Conservation (phyloP, 2,329 filamentous ascomycete genomes). For the Emergomyces pasteurianus region DNA sequence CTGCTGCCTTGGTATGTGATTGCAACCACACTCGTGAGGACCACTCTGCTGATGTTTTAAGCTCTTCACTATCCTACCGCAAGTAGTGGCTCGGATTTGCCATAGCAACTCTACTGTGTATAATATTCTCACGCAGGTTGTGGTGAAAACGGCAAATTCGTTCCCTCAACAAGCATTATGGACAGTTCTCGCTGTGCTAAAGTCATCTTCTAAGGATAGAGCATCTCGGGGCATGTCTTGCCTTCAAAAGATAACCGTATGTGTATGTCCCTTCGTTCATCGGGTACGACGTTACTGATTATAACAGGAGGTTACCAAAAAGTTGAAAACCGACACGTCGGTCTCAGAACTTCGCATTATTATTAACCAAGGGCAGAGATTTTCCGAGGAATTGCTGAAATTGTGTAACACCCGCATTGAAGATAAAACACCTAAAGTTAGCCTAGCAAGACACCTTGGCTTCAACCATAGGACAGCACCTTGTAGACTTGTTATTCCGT, state of each 20-base stretch:
- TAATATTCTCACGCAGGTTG: slow-evolving; percentile 63
- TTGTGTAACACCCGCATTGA: slow-evolving; percentile 72
- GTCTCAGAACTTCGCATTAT: slow-evolving; percentile 54
- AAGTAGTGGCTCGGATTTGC: slow-evolving; percentile 90
- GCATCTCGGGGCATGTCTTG: slow-evolving; percentile 39
- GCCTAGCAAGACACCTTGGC: slow-evolving; percentile 61
- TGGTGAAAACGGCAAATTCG: slow-evolving; percentile 71
- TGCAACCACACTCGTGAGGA: not conserved
- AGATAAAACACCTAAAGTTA: slow-evolving; percentile 55
- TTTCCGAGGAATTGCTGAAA: slow-evolving; percentile 68
- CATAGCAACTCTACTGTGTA: slow-evolving; percentile 72
- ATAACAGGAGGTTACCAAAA: slow-evolving; percentile 39
- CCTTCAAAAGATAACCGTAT: slow-evolving; percentile 30
- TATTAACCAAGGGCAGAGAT: slow-evolving; percentile 65
- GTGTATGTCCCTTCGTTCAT: slow-evolving; percentile 5
- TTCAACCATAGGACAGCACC: slow-evolving; percentile 79
- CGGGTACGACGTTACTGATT: slow-evolving; percentile 9
- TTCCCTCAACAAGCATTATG: slow-evolving; percentile 87
- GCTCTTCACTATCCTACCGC: slow-evolving; percentile 58
- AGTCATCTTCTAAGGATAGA: slow-evolving; percentile 63
- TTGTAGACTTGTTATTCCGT: slow-evolving; percentile 75
- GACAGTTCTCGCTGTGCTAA: slow-evolving; percentile 78
- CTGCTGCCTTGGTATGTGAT: slow-evolving; percentile 30
- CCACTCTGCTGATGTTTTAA: slow-evolving; percentile 18
- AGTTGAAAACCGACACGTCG: slow-evolving; percentile 27